phyloP scores from a whole-genome alignment of 352 stramenopile species.

The Pythium phragmitis region DNA sequence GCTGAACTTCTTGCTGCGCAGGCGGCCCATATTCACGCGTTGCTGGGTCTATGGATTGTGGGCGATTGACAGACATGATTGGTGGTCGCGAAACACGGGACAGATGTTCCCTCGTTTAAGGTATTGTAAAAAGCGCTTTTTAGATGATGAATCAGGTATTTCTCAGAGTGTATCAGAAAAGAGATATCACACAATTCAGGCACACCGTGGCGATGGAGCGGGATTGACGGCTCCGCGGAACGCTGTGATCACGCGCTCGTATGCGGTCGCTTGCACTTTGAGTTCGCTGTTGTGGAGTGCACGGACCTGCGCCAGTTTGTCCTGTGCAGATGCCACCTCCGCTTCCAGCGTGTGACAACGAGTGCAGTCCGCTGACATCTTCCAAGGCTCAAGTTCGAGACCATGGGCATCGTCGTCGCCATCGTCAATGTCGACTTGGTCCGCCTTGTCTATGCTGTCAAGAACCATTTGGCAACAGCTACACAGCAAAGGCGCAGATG shows the following conservation, averaged over 20 bases:
- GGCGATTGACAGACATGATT: constrained; percentile 12
- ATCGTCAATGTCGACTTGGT: constrained; percentile 27
- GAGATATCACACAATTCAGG: constrained; percentile 1
- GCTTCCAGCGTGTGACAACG: constrained; percentile 29
- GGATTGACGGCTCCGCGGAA: background rate
- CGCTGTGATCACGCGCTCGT: constrained; percentile 16
- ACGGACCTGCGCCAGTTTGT: constrained; percentile 31
- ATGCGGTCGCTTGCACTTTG: constrained; percentile 31
- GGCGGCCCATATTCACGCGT: constrained; percentile 43
- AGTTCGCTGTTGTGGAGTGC: constrained; percentile 37
- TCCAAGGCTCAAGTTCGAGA: background rate
- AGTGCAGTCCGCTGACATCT: constrained; percentile 7
- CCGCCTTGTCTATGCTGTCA: constrained; percentile 24
- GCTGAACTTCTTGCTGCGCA: constrained; percentile 59
- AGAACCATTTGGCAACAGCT: constrained; percentile 15
- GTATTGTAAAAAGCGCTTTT: background rate
- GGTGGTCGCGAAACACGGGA: constrained; percentile 14
- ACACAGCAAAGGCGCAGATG: background rate
- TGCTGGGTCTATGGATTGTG: background rate
- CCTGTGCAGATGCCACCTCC: constrained; percentile 23
- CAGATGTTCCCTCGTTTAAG: background rate
- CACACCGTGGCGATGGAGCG: constrained; percentile 3
- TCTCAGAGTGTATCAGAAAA: constrained; percentile 8
- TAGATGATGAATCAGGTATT: background rate
- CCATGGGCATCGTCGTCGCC: constrained; percentile 5